These are phyloP conservation scores for Pleurotus sapidus DNA, from an alignment of 768 basidiomycete genomes.

Conservation along the genomic window DNA sequence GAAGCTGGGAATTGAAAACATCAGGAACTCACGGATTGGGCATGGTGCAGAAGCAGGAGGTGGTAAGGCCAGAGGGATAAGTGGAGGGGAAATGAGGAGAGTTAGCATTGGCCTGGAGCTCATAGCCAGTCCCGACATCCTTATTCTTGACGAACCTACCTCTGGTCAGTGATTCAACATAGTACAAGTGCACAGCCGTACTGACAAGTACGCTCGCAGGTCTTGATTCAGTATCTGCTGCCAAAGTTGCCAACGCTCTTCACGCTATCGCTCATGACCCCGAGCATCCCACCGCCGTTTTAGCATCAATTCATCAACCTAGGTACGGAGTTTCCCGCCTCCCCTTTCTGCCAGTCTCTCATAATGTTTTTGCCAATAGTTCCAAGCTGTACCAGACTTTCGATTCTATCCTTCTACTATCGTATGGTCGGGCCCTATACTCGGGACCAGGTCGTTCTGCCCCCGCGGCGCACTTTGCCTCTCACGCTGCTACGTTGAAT, in stretches of 20 bases:
- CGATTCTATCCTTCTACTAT: conserved; percentile 74
- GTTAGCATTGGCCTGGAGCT: conserved; percentile 91
- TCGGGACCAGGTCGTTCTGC: conserved; percentile 71
- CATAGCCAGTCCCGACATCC: conserved; percentile 78
- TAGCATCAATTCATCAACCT: conserved; percentile 88
- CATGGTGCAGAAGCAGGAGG: conserved; percentile 52
- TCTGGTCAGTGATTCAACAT: conserved; percentile 33
- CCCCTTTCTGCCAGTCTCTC: background rate
- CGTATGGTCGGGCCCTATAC: conserved; percentile 77
- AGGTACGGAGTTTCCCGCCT: conserved; percentile 38
- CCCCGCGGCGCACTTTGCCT: conserved; percentile 67
- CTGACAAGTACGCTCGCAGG: conserved; percentile 30
- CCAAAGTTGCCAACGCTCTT: conserved; percentile 75
- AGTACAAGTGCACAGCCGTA: background rate
- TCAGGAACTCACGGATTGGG: conserved; percentile 72
- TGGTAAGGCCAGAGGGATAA: conserved; percentile 76
- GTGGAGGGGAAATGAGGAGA: conserved; percentile 88
- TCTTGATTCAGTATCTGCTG: conserved; percentile 85
- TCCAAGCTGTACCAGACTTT: conserved; percentile 86
- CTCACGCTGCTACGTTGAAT: conserved; percentile 33
- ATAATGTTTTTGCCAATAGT: conserved; percentile 26
- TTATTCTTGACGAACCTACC: conserved; percentile 88
- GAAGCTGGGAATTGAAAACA: conserved; percentile 71
- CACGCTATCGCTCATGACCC: conserved; percentile 70
- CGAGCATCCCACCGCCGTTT: conserved; percentile 71